Evolutionary conservation across 202 grass and related monocot genomes (phyloP).

Genomic region (Eragrostis tef): DNA sequence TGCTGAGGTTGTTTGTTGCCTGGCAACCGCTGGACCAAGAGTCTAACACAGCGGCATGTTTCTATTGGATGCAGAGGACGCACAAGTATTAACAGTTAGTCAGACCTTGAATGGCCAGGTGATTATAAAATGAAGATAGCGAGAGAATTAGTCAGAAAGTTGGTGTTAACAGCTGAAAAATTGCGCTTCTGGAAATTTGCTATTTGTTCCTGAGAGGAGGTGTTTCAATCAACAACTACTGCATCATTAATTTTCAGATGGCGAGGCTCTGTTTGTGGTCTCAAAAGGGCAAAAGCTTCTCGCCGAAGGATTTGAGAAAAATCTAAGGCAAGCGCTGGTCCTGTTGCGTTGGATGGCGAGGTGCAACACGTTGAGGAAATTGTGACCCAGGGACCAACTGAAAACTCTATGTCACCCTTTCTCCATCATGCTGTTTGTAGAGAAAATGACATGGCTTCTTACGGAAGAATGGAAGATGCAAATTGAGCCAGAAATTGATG

Average conservation of each 20-base stretch:
- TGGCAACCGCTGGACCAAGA: not conserved
- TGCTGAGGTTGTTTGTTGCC: not conserved
- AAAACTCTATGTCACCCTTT: constrained; percentile 5
- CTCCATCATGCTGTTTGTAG: constrained; percentile 45
- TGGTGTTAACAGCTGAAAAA: not conserved
- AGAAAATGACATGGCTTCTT: constrained; percentile 46
- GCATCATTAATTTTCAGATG: constrained; percentile 38
- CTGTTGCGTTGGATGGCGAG: constrained; percentile 35
- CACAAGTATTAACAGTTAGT: not conserved
- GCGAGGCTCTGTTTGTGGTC: constrained; percentile 13
- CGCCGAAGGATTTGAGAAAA: constrained; percentile 26
- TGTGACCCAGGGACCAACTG: constrained; percentile 4
- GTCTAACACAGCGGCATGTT: not conserved
- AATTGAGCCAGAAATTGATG: constrained; percentile 32
- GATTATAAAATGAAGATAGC: not conserved
- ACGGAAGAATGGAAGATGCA: constrained; percentile 32
- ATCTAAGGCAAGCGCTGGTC: not conserved
- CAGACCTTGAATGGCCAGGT: not conserved
- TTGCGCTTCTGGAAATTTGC: not conserved
- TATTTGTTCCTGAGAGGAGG: constrained; percentile 3
- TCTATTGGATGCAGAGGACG: not conserved
- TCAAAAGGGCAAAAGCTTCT: constrained; percentile 36
- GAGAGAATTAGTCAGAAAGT: not conserved
- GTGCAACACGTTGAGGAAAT: constrained; percentile 29
- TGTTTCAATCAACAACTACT: constrained; percentile 29